Evolutionary conservation across 139 green algal genomes (phyloP).

Genomic region (Eudorina sp.): DNA sequence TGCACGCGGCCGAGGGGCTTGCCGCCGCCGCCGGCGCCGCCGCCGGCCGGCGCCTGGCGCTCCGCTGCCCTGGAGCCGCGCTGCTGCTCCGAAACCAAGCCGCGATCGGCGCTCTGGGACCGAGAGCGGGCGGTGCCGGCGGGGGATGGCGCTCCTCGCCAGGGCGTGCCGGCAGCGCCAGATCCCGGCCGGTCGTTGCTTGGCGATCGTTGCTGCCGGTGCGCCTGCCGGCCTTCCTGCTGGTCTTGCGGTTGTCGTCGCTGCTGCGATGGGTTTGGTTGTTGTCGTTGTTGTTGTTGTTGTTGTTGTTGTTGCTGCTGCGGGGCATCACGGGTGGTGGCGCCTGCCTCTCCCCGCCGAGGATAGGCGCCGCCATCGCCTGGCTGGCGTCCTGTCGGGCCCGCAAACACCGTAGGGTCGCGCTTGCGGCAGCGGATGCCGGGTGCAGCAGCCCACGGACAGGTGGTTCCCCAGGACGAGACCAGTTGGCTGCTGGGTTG

Average conservation of each 20-base stretch:
- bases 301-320: background rate
- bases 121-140: background rate
- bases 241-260: background rate
- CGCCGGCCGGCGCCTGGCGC: background rate
- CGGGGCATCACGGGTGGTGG: background rate
- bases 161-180: background rate
- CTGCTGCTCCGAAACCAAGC: background rate
- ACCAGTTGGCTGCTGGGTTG: no score
- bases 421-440: no score
- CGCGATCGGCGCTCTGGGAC: no score
- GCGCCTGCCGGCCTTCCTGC: background rate
- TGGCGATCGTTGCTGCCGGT: background rate
- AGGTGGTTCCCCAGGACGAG: no score
- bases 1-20: background rate
- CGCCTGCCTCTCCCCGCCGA: no score
- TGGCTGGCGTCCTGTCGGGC: no score
- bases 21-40: background rate
- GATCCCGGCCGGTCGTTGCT: background rate
- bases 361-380: no score
- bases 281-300: background rate
- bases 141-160: background rate
- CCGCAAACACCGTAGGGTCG: no score
- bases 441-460: no score
- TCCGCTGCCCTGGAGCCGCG: background rate
- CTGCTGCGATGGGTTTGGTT: background rate